Evolutionary conservation across 345 rosid species (phyloP), one percentile per base, ranked within the genome.

Genomic region (Aurinia saxatilis): DNA sequence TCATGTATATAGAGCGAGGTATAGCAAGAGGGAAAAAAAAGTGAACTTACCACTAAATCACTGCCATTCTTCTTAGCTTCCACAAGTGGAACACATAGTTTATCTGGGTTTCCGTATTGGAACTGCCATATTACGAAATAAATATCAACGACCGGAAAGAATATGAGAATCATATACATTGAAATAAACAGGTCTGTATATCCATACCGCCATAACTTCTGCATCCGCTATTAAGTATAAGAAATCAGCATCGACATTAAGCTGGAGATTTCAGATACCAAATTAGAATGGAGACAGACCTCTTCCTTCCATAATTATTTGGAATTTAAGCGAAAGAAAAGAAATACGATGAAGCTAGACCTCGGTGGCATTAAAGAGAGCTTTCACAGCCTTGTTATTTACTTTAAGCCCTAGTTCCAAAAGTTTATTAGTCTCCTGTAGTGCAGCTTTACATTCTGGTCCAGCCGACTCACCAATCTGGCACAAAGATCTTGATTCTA

Each of bases 51-150:
- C 91, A 87, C 84, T 75, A 89, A 82, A 77, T 89, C 91, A 36
- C 72, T 73, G 18, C 91, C 87, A 47, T 70, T 76, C 35, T 85
- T 92, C 65, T 87, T 84, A 49, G 95, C 90, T 80, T 85, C 79
- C 78, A 89, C 88, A 58, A 92, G 83, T 9, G 97, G 93, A 7
- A 35, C 54, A 71, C 98, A 92, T 11, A 89, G 51, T 54, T 31
- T 72, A 75, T 92, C 98, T 25, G 97, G 98, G 60, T 83, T 87
- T 58, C 97, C 98, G 25, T 92, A 92, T 65, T 89, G 98, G 71
- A 92, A 49, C 98, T 92, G 84, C 67, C 77, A 71, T 37, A 11
- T 46, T 30, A 15, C n/a, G n/a, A 37, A 67, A 18, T 14, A 10
- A 48, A 63, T 6, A 76, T 63, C 23, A 49, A 31, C 67, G 47